Evolutionary conservation across 495 filamentous ascomycete species (phyloP).

Genomic region (Achaetomiella virescens): DNA sequence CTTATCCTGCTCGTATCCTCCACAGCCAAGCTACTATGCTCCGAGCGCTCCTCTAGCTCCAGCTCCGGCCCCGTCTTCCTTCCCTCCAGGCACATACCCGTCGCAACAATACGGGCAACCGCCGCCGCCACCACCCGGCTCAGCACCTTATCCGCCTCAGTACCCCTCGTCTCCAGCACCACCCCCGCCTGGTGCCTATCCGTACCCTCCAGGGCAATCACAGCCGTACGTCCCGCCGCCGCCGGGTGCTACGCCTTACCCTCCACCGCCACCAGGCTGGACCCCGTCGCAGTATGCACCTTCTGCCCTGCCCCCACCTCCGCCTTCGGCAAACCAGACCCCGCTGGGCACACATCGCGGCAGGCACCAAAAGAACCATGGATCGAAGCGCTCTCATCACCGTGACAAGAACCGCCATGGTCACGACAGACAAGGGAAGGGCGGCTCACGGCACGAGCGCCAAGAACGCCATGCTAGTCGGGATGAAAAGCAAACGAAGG

Average conservation of each 20-base stretch:
- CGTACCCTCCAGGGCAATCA: slow-evolving; percentile 19
- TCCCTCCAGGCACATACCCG: slow-evolving; percentile 18
- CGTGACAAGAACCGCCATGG: slow-evolving; percentile 3
- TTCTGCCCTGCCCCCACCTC: slow-evolving; percentile 15
- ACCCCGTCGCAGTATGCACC: slow-evolving; percentile 18
- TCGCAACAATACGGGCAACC: slow-evolving; percentile 21
- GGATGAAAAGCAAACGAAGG: neutral
- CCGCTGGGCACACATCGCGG: slow-evolving; percentile 13
- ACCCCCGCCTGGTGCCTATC: slow-evolving; percentile 26
- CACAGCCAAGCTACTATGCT: slow-evolving; percentile 24
- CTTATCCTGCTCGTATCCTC: slow-evolving; percentile 25
- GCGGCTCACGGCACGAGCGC: slow-evolving; percentile 4
- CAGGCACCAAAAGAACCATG: slow-evolving; percentile 20
- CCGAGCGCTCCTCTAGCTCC: slow-evolving; percentile 9
- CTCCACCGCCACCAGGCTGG: slow-evolving; percentile 20
- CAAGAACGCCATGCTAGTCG: slow-evolving; percentile 2
- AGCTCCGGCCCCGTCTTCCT: slow-evolving; percentile 16
- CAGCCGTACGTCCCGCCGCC: slow-evolving; percentile 16
- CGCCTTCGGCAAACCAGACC: slow-evolving; percentile 9
- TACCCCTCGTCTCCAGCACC: slow-evolving; percentile 13
- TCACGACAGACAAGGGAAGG: slow-evolving; percentile 9
- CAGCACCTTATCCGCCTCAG: slow-evolving; percentile 21
- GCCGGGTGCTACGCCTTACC: neutral
- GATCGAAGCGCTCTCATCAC: slow-evolving; percentile 10
- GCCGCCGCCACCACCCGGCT: slow-evolving; percentile 22